phyloP scores from a whole-genome alignment of 805 yeast species.

The Limtongia smithiae region DNA sequence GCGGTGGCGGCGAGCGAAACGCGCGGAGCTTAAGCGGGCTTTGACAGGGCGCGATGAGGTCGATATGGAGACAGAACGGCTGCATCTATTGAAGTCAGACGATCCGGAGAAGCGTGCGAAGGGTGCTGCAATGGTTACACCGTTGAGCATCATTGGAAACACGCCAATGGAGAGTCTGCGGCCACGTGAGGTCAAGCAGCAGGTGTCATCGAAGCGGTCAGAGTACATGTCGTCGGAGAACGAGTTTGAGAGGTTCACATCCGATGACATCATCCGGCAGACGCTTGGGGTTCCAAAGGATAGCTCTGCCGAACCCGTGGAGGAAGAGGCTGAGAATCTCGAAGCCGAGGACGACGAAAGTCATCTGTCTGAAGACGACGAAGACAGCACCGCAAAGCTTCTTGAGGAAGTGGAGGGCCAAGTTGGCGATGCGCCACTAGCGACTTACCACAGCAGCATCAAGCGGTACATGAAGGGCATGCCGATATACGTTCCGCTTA shows the following conservation, averaged over 20 bases:
- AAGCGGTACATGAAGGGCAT: background rate
- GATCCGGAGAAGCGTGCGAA: conserved; percentile 48
- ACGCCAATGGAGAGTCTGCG: conserved; percentile 9
- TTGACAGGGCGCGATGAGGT: conserved; percentile 71
- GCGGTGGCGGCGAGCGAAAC: conserved; percentile 22
- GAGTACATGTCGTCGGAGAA: conserved; percentile 36
- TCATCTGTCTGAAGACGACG: background rate
- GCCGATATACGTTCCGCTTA: conserved; percentile 16
- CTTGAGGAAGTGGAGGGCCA: conserved; percentile 3
- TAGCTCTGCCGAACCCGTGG: background rate
- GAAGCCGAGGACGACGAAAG: background rate
- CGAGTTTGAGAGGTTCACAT: conserved; percentile 32
- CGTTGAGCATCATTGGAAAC: conserved; percentile 51
- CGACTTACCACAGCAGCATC: background rate
- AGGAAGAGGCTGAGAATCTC: conserved; percentile 2
- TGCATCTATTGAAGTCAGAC: conserved; percentile 49
- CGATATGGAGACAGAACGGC: conserved; percentile 62
- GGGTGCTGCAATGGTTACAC: conserved; percentile 61
- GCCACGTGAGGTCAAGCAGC: background rate
- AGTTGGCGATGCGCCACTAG: background rate
- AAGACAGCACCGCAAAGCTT: conserved; percentile 1
- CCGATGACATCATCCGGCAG: conserved; percentile 31
- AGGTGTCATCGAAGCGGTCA: background rate
- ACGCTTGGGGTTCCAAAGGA: conserved; percentile 10
- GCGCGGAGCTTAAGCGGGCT: conserved; percentile 46